These are phyloP conservation scores for Termitomyces sp. DNA, from an alignment of 1,284 basidiomycete species.

Conservation along the genomic window DNA sequence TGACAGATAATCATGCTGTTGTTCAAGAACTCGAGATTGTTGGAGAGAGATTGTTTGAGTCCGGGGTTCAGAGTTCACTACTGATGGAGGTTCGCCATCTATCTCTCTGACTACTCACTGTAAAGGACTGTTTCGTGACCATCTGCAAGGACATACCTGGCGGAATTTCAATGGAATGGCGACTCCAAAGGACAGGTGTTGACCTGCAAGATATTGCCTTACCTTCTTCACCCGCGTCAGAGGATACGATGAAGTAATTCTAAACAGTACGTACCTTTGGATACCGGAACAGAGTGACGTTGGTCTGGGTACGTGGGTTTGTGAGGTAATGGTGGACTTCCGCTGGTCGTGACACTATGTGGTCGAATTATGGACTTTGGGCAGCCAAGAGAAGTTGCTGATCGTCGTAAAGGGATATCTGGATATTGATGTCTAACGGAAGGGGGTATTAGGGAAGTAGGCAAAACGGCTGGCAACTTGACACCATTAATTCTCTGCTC, in stretches of 20 bases:
- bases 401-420: conserved; percentile 5
- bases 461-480: conserved; percentile 69
- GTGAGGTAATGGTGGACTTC: conserved; percentile 8
- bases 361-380: not conserved
- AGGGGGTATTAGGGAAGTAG: conserved; percentile 74
- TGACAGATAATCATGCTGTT: not conserved
- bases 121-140: not conserved
- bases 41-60: conserved; percentile 1
- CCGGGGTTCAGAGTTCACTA: not conserved
- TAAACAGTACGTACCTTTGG: conserved; percentile 2
- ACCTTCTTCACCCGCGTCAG: not conserved
- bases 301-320: conserved; percentile 6
- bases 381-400: not conserved
- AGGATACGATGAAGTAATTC: not conserved
- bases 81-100: not conserved
- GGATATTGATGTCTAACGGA: conserved; percentile 41
- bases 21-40: conserved; percentile 8
- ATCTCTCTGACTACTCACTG: not conserved
- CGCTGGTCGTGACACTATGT: not conserved
- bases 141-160: not conserved
- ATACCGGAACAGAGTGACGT: not conserved
- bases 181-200: not conserved
- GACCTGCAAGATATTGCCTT: not conserved
- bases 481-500: conserved; percentile 77
- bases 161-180: not conserved